Evolutionary conservation across 768 basidiomycete genomes (phyloP).

Genomic region (button mushroom (Agaricus bisporus)): DNA sequence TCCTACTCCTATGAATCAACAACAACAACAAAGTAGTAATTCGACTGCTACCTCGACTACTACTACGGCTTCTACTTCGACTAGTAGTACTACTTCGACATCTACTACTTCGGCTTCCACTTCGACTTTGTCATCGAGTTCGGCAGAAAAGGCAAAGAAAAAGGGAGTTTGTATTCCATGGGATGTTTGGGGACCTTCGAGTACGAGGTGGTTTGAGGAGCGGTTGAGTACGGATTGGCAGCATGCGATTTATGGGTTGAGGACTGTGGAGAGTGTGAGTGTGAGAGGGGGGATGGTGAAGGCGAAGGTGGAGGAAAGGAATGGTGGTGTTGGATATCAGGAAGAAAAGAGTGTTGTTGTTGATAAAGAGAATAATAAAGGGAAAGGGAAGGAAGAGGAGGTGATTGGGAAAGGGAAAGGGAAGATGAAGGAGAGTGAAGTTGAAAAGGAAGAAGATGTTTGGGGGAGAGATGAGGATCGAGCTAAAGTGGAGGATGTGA

Average conservation of each 20-base stretch:
- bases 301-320: background rate
- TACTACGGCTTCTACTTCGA: too few species aligned
- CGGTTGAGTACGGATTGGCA: conserved; percentile 48
- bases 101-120: too few species aligned
- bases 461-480: too few species aligned
- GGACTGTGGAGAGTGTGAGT: conserved; percentile 41
- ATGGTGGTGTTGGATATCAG: background rate
- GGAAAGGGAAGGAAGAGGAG: background rate
- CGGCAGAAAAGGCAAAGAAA: too few species aligned
- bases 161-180: conserved; percentile 27
- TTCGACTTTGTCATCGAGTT: too few species aligned
- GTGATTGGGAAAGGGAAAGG: conserved; percentile 1
- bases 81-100: too few species aligned
- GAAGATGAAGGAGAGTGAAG: conserved; percentile 2
- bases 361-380: background rate
- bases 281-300: conserved; percentile 12
- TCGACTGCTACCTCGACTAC: too few species aligned
- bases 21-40: background rate
- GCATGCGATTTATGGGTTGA: conserved; percentile 44
- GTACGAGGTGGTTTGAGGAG: conserved; percentile 51
- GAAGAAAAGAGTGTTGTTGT: background rate
- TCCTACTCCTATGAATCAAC: background rate
- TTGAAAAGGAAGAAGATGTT: too few species aligned
- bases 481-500: too few species aligned
- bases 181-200: conserved; percentile 45